Evolutionary conservation across 2,329 filamentous ascomycete species (phyloP), one percentile per base, ranked within the genome.

Genomic region (Xylariaceae sp.): DNA sequence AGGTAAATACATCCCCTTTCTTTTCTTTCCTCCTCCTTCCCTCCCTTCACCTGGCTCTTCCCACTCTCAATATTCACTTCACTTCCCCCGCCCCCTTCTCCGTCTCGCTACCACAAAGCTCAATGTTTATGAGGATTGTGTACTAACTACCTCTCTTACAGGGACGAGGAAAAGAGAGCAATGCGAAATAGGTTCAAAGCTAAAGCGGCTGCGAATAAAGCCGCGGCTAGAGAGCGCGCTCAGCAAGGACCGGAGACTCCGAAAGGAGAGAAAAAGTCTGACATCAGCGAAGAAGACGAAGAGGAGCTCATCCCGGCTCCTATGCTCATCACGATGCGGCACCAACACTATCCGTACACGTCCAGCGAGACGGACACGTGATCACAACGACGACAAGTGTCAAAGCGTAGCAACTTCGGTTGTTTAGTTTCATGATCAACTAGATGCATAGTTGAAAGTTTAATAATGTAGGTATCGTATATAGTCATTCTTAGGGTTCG

Each of bases 271-370:
- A 12, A 36, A 17, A 19, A 18, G 39, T 5, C 12, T 41, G 39
- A 17, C 11, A 18, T 6, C 3, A 18, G 18, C 11, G 14, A 22
- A 22, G 39, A 22, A 11, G 17, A 44, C 17, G 7, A 38, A 10
- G 32, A 45, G 11, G 43, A 45, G 27, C 19, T 22, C 3, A 12
- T 43, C 22, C 17, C 42, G 33, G 17, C 39, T 17, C 10, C 32
- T 3, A 30, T 36, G 39, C 48, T 50, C 15, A 42, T 44, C 40
- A 44, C 44, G 14, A 35, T 27, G 33, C 44, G 48, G 3, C 43
- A 45, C 22, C 39, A 47, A 22, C 35, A 36, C 12, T 15, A 41
- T 27, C 22, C 22, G 22, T 27, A 27, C 22, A 27, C 22, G 22
- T 5, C 22, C 22, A 27, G 22, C 7, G 22, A 27, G 4, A 27